These are phyloP conservation scores for Leptographium wingfieldii DNA, from an alignment of 2,329 filamentous ascomycete species.

Conservation along the genomic window DNA sequence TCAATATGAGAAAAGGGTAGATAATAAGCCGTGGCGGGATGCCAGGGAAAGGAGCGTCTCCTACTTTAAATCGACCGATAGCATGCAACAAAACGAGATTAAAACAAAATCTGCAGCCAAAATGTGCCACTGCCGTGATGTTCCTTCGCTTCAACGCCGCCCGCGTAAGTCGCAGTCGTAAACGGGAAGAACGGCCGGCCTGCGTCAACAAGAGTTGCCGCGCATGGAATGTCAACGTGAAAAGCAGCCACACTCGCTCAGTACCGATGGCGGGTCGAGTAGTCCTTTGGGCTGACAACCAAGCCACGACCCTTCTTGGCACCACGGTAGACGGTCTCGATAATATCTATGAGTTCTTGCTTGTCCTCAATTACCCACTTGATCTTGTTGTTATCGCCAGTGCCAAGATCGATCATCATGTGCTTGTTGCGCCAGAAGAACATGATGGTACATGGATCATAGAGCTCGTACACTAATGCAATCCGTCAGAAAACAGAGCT, in stretches of 20 bases:
- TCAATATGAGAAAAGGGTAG: background rate
- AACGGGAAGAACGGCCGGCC: background rate
- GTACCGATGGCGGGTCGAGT: conserved; percentile 56
- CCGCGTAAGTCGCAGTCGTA: background rate
- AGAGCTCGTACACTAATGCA: conserved; percentile 72
- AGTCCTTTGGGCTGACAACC: conserved; percentile 87
- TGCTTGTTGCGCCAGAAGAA: conserved; percentile 94
- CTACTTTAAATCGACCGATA: background rate
- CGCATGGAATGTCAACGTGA: background rate
- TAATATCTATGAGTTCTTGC: conserved; percentile 95
- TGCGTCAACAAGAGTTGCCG: background rate
- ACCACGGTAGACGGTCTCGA: conserved; percentile 96
- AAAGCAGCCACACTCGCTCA: conserved; percentile 17
- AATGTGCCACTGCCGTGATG: background rate
- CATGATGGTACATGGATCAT: conserved; percentile 72
- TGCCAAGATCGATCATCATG: conserved; percentile 97
- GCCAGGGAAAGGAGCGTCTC: background rate
- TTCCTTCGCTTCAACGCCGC: background rate
- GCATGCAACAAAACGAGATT: background rate
- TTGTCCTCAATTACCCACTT: conserved; percentile 64
- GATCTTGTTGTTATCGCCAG: conserved; percentile 77
- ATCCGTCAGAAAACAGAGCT: conserved; percentile 44
- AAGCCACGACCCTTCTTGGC: conserved; percentile 96
- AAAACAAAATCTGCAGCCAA: background rate
- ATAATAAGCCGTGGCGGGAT: background rate